Percentiles rank a stretch among this genome's conserved stretches.
These are phyloP conservation scores for Dalechampia spathulata DNA, from an alignment of 441 rosid species.

Conservation along the genomic window DNA sequence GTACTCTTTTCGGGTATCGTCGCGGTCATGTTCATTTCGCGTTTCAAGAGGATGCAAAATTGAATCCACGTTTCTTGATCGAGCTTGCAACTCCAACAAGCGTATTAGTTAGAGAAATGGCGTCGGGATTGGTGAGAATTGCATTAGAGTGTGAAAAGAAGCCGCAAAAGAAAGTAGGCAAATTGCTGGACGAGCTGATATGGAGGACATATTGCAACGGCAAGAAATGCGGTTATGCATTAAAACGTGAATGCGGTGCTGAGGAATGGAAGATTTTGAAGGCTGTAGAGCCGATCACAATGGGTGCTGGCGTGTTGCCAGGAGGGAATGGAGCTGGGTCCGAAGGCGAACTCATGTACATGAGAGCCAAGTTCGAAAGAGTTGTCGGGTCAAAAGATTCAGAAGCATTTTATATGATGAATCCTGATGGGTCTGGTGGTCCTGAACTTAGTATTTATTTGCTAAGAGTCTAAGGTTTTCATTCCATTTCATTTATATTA, in stretches of 20 bases:
- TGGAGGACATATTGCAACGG: slow-evolving; percentile 97
- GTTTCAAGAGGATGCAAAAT: slow-evolving; percentile 62
- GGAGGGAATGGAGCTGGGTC: slow-evolving; percentile 25
- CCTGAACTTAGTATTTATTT: slow-evolving; percentile 95
- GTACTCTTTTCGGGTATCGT: slow-evolving; percentile 81
- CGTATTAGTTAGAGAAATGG: slow-evolving; percentile 77
- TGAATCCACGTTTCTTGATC: slow-evolving; percentile 63
- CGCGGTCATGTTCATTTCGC: slow-evolving; percentile 91
- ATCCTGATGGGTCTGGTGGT: slow-evolving; percentile 88
- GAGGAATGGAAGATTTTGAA: slow-evolving; percentile 67
- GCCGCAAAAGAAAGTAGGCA: slow-evolving; percentile 30
- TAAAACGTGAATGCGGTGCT: slow-evolving; percentile 58
- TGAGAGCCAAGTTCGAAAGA: slow-evolving; percentile 92
- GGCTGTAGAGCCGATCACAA: slow-evolving; percentile 78
- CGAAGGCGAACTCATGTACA: slow-evolving; percentile 74
- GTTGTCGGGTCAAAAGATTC: slow-evolving; percentile 93
- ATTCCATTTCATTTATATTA: not conserved
- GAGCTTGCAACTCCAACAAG: slow-evolving; percentile 85
- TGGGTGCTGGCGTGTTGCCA: slow-evolving; percentile 97
- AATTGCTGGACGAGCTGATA: slow-evolving; percentile 66
- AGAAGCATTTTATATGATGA: slow-evolving; percentile 97
- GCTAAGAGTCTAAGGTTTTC: slow-evolving; percentile 50
- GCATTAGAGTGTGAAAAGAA: slow-evolving; percentile 78
- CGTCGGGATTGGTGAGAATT: slow-evolving; percentile 85
- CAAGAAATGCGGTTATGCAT: slow-evolving; percentile 75